A percentile compares a stretch with the other conserved stretches of the same genome.
phyloP scores from a whole-genome alignment of 176 grass and related monocot species.

The Raddia distichophylla region DNA sequence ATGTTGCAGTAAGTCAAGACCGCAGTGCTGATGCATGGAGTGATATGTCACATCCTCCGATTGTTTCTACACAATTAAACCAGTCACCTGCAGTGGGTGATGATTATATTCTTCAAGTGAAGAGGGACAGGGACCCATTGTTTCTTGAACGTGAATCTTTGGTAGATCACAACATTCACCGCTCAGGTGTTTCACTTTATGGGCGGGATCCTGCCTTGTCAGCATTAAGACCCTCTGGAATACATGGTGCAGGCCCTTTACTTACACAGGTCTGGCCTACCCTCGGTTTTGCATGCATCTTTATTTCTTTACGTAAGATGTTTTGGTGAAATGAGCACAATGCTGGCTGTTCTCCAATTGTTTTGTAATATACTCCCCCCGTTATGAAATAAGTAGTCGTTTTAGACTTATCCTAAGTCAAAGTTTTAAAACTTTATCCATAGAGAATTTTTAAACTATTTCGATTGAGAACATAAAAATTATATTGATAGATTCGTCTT shows the following conservation, averaged over 20 bases:
- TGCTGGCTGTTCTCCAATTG: conserved; percentile 8
- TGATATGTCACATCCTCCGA: conserved; percentile 57
- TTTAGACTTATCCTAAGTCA: no score
- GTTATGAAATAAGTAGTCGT: no score
- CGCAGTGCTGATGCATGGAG: conserved; percentile 48
- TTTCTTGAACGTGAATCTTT: conserved; percentile 71
- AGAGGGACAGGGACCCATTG: conserved; percentile 64
- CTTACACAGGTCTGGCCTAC: conserved; percentile 67
- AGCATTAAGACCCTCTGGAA: conserved; percentile 60
- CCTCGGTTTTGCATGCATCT: conserved; percentile 27
- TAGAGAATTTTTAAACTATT: no score
- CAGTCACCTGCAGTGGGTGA: conserved; percentile 58
- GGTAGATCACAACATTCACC: conserved; percentile 65
- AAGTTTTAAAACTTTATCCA: no score
- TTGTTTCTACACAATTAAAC: conserved; percentile 47
- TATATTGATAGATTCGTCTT: no score
- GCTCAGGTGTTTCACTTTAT: conserved; percentile 77
- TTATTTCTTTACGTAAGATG: conserved; percentile 26
- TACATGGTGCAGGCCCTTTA: conserved; percentile 66
- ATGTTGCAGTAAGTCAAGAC: conserved; percentile 56
- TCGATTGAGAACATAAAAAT: no score
- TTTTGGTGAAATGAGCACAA: conserved; percentile 20
- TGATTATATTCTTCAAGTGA: conserved; percentile 68
- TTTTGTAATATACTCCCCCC: background rate
- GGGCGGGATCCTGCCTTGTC: conserved; percentile 84